Evolutionary conservation across 2,329 filamentous ascomycete genomes (phyloP).

Genomic region (Cyclaneusma minus): DNA sequence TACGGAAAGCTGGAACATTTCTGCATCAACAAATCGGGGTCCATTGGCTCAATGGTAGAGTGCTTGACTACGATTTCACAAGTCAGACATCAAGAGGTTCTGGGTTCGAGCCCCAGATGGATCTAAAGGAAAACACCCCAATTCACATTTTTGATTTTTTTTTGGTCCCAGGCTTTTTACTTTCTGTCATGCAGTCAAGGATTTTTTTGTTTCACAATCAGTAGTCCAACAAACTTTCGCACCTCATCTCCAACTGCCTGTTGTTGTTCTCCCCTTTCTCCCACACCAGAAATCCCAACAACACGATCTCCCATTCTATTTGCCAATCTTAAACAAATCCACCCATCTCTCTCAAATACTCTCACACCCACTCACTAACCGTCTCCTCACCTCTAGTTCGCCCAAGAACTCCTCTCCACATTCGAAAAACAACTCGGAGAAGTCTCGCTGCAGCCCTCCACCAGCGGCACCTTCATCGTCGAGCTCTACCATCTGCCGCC

Average conservation of each 20-base stretch:
- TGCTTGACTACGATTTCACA: too few relatives aligned
- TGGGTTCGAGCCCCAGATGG: too few relatives aligned
- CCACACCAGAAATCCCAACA: slow-evolving; percentile 1
- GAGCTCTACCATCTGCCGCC: slow-evolving; percentile 33
- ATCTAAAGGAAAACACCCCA: too few relatives aligned
- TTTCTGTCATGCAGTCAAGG: too few relatives aligned
- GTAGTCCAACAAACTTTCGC: too few relatives aligned
- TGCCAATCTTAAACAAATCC: slow-evolving; percentile 4
- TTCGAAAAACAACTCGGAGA: slow-evolving; percentile 76
- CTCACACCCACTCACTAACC: slow-evolving; percentile 1
- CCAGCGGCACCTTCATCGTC: slow-evolving; percentile 71
- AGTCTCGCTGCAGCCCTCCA: slow-evolving; percentile 71
- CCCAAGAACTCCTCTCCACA: slow-evolving; percentile 87
- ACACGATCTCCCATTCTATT: slow-evolving; percentile 1
- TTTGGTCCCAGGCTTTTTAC: too few relatives aligned
- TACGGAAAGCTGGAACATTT: too few relatives aligned
- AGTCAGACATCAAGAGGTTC: too few relatives aligned
- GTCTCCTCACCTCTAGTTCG: slow-evolving; percentile 42
- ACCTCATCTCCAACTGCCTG: slow-evolving; percentile 2
- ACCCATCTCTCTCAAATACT: neutral
- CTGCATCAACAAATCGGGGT: too few relatives aligned
- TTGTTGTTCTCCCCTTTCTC: slow-evolving; percentile 1
- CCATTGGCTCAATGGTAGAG: too few relatives aligned
- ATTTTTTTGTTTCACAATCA: too few relatives aligned
- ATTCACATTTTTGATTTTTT: too few relatives aligned